Percentiles rank a stretch among this genome's conserved stretches.
These are phyloP conservation scores for Gracilaria domingensis DNA, from an alignment of 23 red algal species.

Conservation along the genomic window DNA sequence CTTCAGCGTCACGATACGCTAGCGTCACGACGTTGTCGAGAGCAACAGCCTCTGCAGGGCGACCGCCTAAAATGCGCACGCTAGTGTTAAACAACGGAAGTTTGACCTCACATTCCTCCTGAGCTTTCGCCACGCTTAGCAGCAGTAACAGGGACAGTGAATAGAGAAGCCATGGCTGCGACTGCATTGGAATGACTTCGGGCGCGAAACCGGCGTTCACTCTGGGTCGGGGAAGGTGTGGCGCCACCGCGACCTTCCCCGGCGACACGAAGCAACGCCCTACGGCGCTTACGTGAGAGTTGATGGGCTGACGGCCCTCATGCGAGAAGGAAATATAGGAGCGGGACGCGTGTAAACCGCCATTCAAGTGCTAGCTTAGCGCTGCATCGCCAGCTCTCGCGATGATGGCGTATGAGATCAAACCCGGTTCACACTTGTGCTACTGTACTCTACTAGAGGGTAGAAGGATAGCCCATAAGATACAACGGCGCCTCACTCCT, in stretches of 20 bases:
- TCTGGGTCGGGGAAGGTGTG: background rate
- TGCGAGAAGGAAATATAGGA: background rate
- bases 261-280: background rate
- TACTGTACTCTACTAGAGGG: no score
- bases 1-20: background rate
- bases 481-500: background rate
- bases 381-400: no score
- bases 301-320: background rate
- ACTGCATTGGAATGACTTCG: background rate
- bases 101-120: slow-evolving; percentile 3
- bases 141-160: background rate
- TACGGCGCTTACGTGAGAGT: background rate
- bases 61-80: slow-evolving; percentile 49
- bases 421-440: background rate
- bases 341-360: slow-evolving; percentile 26
- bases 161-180: background rate
- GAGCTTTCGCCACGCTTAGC: background rate
- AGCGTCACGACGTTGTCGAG: slow-evolving; percentile 63
- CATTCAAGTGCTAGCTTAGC: slow-evolving; percentile 10
- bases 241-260: slow-evolving; percentile 11
- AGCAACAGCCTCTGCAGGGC: slow-evolving; percentile 3
- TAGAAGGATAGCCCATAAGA: no score
- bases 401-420: background rate
- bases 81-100: slow-evolving; percentile 15
- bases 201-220: background rate